Conservation (phyloP, 1,284 basidiomycete species). For the Calocybe gambosa region DNA sequence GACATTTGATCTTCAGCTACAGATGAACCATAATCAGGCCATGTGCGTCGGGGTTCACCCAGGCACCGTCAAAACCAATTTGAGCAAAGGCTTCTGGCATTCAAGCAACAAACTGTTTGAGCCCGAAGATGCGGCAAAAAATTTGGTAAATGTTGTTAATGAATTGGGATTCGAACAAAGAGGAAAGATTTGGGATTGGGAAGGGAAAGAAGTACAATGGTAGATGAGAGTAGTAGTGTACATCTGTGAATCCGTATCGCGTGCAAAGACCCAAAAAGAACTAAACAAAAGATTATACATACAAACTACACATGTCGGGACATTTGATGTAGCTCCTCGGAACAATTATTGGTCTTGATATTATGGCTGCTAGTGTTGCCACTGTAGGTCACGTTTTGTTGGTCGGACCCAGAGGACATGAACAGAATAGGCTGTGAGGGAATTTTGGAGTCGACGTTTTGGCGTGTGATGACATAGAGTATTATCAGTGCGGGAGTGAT, state of each 20-base stretch:
- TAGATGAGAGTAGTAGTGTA: neutral
- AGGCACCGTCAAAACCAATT: slow-evolving; percentile 53
- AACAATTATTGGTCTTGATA: neutral
- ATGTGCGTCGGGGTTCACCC: slow-evolving; percentile 58
- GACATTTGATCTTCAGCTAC: slow-evolving; percentile 62
- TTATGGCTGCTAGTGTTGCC: neutral
- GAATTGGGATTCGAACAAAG: slow-evolving; percentile 42
- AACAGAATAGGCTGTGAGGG: slow-evolving; percentile 3
- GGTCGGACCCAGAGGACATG: neutral
- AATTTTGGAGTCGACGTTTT: neutral
- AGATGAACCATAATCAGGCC: slow-evolving; percentile 44
- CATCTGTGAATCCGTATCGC: too few relatives aligned
- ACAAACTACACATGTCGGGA: too few relatives aligned
- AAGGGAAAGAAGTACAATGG: slow-evolving; percentile 42
- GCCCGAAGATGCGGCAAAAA: slow-evolving; percentile 54
- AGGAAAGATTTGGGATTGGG: slow-evolving; percentile 69
- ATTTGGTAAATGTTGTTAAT: slow-evolving; percentile 50
- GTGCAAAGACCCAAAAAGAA: too few relatives aligned
- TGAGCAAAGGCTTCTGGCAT: slow-evolving; percentile 46
- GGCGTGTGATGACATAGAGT: slow-evolving; percentile 4
- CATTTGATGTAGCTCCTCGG: too few relatives aligned
- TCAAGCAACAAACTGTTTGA: slow-evolving; percentile 44
- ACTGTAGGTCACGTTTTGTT: too few relatives aligned
- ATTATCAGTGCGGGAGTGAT: slow-evolving; percentile 10
- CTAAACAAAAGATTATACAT: too few relatives aligned